Evolutionary conservation across 192 early-diverging fungal genomes (phyloP).

Genomic region (Coemansia aciculifera): DNA sequence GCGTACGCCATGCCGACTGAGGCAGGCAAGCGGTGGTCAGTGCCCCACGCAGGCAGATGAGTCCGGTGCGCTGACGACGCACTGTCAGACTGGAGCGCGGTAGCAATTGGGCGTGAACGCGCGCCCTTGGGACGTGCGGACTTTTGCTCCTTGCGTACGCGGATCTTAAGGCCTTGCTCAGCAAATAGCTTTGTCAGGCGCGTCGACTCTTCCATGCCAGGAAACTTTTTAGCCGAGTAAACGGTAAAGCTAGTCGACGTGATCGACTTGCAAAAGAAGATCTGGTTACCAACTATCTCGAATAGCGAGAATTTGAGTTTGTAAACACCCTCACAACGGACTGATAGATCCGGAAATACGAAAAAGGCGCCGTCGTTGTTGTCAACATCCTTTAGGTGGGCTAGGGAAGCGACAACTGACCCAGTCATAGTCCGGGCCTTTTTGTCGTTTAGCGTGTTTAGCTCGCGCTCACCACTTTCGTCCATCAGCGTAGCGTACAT

Average conservation of each 20-base stretch:
- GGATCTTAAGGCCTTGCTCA: conserved; percentile 93
- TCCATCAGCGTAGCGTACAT: conserved; percentile 93
- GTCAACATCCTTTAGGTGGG: conserved; percentile 85
- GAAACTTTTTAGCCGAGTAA: conserved; percentile 94
- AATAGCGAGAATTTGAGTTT: conserved; percentile 84
- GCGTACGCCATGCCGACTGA: conserved; percentile 21
- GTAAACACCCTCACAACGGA: conserved; percentile 91
- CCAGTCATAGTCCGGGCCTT: conserved; percentile 91
- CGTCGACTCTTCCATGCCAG: conserved; percentile 96
- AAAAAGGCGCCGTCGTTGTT: conserved; percentile 91
- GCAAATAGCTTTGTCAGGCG: conserved; percentile 88
- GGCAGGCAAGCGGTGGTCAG: conserved; percentile 18
- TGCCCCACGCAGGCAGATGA: conserved; percentile 23
- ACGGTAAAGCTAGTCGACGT: conserved; percentile 84
- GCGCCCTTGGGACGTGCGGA: conserved; percentile 42
- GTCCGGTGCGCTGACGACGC: conserved; percentile 1
- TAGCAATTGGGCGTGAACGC: conserved; percentile 47
- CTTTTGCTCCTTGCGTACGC: conserved; percentile 84
- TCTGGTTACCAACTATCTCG: conserved; percentile 85
- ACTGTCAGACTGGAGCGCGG: conserved; percentile 22
- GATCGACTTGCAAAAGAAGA: conserved; percentile 88
- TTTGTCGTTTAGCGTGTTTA: conserved; percentile 85
- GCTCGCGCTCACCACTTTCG: conserved; percentile 77
- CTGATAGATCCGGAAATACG: conserved; percentile 94
- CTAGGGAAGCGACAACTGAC: conserved; percentile 89